A percentile compares a stretch with the other conserved stretches of the same genome.
These are phyloP conservation scores for Vanrija sp. DNA, from an alignment of 1,284 basidiomycete genomes.

Conservation along the genomic window DNA sequence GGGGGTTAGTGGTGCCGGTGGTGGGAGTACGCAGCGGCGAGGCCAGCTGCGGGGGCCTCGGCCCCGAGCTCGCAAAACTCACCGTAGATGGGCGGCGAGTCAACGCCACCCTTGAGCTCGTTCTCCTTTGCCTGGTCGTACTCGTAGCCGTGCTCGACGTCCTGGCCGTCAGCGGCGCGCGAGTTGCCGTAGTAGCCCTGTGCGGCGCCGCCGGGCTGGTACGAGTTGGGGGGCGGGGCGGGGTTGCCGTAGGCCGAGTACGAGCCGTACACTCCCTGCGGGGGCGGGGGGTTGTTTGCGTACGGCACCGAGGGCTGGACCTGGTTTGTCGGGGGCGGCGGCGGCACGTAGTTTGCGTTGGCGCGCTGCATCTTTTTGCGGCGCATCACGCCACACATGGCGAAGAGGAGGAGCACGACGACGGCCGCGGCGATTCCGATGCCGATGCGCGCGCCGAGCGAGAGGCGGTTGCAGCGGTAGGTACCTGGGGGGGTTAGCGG, in stretches of 20 bases:
- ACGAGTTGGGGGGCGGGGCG: constrained; percentile 25
- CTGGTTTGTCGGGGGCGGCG: constrained; percentile 5
- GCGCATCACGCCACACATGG: constrained; percentile 29
- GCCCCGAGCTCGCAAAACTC: no score
- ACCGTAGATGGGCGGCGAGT: neutral
- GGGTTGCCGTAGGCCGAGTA: constrained; percentile 13
- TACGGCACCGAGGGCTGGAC: constrained; percentile 6
- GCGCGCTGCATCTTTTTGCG: constrained; percentile 18
- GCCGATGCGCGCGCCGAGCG: constrained; percentile 39
- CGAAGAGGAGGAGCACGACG: constrained; percentile 32
- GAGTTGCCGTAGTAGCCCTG: constrained; percentile 20
- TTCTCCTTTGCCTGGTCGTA: constrained; percentile 43
- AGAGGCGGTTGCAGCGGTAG: constrained; percentile 23
- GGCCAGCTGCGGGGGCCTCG: no score
- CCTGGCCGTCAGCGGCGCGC: constrained; percentile 13
- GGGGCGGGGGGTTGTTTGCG: constrained; percentile 36
- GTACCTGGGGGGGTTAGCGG: constrained; percentile 5
- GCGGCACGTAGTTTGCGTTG: constrained; percentile 26
- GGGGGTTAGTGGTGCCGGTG: neutral
- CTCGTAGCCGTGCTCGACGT: constrained; percentile 33
- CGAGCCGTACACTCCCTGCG: constrained; percentile 1
- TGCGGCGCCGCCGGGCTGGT: constrained; percentile 38
- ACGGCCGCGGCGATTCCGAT: constrained; percentile 43
- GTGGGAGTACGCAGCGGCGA: neutral
- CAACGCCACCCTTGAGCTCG: neutral